Base-by-base conservation (phyloP, 352 stramenopile species). In the Globisporangium parvum region DNA sequence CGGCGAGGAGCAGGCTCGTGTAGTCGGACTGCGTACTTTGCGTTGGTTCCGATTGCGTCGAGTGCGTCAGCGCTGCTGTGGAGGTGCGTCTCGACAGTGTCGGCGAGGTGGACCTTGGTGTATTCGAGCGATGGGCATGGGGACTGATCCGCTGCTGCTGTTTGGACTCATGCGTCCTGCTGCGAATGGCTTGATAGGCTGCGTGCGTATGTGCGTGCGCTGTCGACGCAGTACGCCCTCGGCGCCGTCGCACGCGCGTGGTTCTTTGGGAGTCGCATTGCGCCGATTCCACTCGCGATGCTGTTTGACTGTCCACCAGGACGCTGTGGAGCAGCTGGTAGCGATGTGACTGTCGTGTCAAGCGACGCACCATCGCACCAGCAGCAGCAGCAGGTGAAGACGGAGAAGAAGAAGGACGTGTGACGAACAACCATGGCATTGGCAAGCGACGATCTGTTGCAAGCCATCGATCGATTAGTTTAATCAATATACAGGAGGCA, bases 261-360 rank as follows among this genome's bases (percentile, higher is more conserved):
- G 50, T 51, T 64, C 31, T 57, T 64, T 28, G 57, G 52, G 15
- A 64, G 44, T 35, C 44, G 37, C 41, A 54, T 64, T 26, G 41
- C 51, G 26, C 45, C 52, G 24, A 55, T 64, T 39, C 28, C 57
- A 33, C 46, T 64, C 24, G n/a, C 51, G 33, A 47, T 64, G 17
- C 46, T 64, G 42, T 64, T 64, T 44, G 57, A 59, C 10, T 37
- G 31, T 18, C 14, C 33, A 17, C 21, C 3, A 23, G 2, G 44
- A 31, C 6, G 47, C 28, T 2, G 26, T 24, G 24, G 39, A 8
- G 31, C 3, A 9, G 20, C 37, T n/a, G 10, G 21, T 33, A 33
- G 28, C 28, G 9, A 8, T 8, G 9, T 8, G 28, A 10, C 28
- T 33, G 28, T 33, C 28, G 4, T 33, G 28, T 33, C 28, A 8